Evolutionary conservation across 495 filamentous ascomycete species (phyloP), one percentile per base, ranked within the genome.

Genomic region (Daldinia bambusicola): DNA sequence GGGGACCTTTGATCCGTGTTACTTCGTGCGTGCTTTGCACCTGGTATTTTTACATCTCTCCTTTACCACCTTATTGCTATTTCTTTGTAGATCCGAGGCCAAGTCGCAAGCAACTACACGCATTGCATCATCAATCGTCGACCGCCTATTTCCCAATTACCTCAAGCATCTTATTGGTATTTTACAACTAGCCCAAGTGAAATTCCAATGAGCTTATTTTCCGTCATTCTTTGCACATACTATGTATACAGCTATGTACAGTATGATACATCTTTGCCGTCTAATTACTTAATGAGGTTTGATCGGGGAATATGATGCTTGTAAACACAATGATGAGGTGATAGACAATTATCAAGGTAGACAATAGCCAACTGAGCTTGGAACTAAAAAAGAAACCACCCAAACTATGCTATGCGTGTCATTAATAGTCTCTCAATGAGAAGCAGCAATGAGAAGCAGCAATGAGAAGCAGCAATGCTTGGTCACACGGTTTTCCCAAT

Each of bases 101-200:
- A 63, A 71, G 55, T 71, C 63, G 63, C 64, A 71, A 71, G 55
- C 59, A 55, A 67, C 59, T 59, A 67, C 60, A 63, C 37, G 18
- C 63, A 71, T 71, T 71, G 69, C 69, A 71, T 71, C 69, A 71
- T 71, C 51, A 45, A 56, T 56, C 20, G 38, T 58, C 68, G 61
- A 71, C 62, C 62, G 62, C 69, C 40, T 63, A 51, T 66, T 62
- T 32, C 51, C 30, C 26, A 10, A 43, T 66, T 40, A 36, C 51
- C 32, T 43, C 16, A 48, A 48, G 7, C n/a, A 38, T 53, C 18
- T 22, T 48, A 48, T 10, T 20, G 18, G 16, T 12, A 48, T 36
- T 36, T 36, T 36, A 20, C 34, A 45, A 53, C 37, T 56, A 59
- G 26, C 51, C 22, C 45, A 55, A 22, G 31, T 55, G 14, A 60